Base-by-base conservation (phyloP, 2,329 filamentous ascomycete genomes). In the Trichoderma semiorbis region DNA sequence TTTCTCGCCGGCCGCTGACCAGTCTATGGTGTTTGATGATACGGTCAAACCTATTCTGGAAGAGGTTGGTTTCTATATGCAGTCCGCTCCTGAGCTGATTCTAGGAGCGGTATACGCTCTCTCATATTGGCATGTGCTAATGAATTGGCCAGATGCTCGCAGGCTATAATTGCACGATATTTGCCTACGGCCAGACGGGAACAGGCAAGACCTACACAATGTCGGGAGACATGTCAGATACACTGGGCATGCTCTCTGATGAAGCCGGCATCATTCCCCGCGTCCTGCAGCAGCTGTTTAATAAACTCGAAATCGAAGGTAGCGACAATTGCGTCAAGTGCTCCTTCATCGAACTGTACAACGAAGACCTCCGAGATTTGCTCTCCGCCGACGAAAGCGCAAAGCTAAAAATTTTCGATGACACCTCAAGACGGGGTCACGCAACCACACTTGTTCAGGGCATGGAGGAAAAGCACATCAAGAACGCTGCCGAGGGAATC, bases 171-270 rank as follows among this genome's bases (percentile, higher is more conserved):
- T 99, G 96, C 83, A 99, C 96, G 6, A 97, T 99, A 73, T 99
- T 99, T 78, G 96, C 96, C 39, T 99, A 99, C 80, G 96, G 96
- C 30, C 96, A 99, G 81, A 99, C 96, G 0, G 96, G 96, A 58
- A 99, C 96, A 0, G 96, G 96, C 77, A 99, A 99, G 82, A 99
- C 96, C 16, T 99, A 99, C 82, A 99, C 96, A 28, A 99, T 99
- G 96, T 97, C 95, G 0, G 96, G 96, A 70, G 95, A 99, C 81
- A 98, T 99, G 90, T 93, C 89, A 16, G 93, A 98, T 76, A 93
- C 90, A 0, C 83, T 94, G 47, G 94, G 95, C 2, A 90, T 97
- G 72, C 86, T 97, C 16, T 95, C 95, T 1, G 96, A 98, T 79
- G 92, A 91, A 50, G 96, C 97, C 32, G 96, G 96, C 77, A 98